phyloP scores from a whole-genome alignment of 345 rosid species.

The Brassica juncea region DNA sequence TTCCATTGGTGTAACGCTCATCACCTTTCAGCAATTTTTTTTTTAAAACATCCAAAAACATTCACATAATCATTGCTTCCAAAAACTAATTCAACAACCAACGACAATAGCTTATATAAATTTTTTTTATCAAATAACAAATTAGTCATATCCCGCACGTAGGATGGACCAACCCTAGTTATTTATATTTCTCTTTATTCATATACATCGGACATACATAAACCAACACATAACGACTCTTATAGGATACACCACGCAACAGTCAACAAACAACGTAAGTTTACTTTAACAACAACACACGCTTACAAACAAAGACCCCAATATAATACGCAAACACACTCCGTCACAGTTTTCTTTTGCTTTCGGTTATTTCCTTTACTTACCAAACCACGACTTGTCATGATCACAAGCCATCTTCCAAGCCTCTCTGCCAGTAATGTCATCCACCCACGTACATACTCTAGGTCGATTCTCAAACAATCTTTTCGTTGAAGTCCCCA shows the following conservation, averaged over 20 bases:
- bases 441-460: slow-evolving; percentile 51
- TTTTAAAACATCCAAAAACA: too few relatives aligned
- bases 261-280: background rate
- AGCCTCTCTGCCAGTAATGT: slow-evolving; percentile 58
- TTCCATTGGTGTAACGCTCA: too few relatives aligned
- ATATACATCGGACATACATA: background rate
- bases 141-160: too few relatives aligned
- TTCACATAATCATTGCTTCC: too few relatives aligned
- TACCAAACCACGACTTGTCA: slow-evolving; percentile 24
- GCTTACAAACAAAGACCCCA: background rate
- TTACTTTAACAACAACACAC: background rate
- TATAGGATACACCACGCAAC: background rate
- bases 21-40: too few relatives aligned
- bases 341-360: background rate
- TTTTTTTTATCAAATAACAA: too few relatives aligned
- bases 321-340: background rate
- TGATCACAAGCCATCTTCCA: slow-evolving; percentile 60
- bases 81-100: too few relatives aligned
- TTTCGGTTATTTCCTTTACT: background rate
- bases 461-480: slow-evolving; percentile 49
- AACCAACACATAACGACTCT: background rate
- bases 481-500: slow-evolving; percentile 46
- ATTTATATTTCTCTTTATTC: too few relatives aligned
- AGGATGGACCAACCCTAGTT: too few relatives aligned
- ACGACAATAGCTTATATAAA: too few relatives aligned